Evolutionary conservation across 495 filamentous ascomycete species (phyloP).

Genomic region (Copromyces sp.): DNA sequence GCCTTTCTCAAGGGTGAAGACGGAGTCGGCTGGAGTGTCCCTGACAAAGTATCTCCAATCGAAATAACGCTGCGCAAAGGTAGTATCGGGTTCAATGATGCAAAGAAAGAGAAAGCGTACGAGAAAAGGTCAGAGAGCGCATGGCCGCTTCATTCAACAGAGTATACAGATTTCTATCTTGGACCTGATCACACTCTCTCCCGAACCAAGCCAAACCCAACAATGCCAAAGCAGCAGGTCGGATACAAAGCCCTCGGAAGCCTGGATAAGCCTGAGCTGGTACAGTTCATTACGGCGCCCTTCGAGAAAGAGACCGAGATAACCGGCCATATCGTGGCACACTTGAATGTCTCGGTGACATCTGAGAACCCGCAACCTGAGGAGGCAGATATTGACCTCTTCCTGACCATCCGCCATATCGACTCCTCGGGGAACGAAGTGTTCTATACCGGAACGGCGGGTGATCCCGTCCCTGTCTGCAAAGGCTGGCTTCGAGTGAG

Average conservation of each 20-base stretch:
- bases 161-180: constrained; percentile 49
- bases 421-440: constrained; percentile 46
- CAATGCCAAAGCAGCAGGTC: constrained; percentile 26
- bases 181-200: constrained; percentile 28
- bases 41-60: constrained; percentile 46
- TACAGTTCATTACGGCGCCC: constrained; percentile 44
- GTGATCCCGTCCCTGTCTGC: constrained; percentile 36
- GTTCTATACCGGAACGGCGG: constrained; percentile 50
- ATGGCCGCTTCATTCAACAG: constrained; percentile 55
- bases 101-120: constrained; percentile 43
- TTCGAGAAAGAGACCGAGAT: constrained; percentile 53
- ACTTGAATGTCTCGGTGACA: constrained; percentile 48
- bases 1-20: constrained; percentile 60
- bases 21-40: constrained; percentile 43
- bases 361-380: constrained; percentile 21
- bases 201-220: constrained; percentile 5
- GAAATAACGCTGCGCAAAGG: constrained; percentile 50
- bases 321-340: constrained; percentile 55
- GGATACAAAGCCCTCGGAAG: constrained; percentile 47
- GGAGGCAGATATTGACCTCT: constrained; percentile 52
- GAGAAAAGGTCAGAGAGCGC: constrained; percentile 42
- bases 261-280: constrained; percentile 32
- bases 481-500: constrained; percentile 51
- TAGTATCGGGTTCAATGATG: constrained; percentile 52
- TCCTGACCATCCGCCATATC: constrained; percentile 52